Evolutionary conservation across 2,329 filamentous ascomycete genomes (phyloP).

Genomic region (Blumeria hordei): DNA sequence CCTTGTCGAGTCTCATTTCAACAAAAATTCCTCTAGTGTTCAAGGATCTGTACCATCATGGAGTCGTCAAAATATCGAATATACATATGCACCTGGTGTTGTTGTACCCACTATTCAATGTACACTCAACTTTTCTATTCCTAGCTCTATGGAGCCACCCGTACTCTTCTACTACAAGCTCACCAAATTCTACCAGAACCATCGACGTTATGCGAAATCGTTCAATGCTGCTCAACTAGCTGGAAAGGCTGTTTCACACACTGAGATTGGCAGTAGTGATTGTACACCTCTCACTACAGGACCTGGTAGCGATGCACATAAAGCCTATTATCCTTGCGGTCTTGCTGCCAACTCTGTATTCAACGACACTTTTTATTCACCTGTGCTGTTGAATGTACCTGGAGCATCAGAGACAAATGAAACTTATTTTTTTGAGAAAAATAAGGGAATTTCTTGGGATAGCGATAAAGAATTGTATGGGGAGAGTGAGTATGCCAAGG

Average conservation of each 20-base stretch:
- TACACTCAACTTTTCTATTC: constrained; percentile 53
- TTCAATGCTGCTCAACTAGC: constrained; percentile 66
- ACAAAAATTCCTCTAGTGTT: constrained; percentile 19
- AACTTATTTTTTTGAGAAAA: constrained; percentile 49
- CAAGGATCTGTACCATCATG: constrained; percentile 9
- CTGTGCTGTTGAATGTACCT: constrained; percentile 31
- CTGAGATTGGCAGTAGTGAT: constrained; percentile 38
- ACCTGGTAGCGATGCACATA: constrained; percentile 22
- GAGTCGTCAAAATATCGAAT: constrained; percentile 15
- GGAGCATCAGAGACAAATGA: constrained; percentile 15
- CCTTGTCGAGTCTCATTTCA: constrained; percentile 48
- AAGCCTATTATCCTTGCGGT: constrained; percentile 81
- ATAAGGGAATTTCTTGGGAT: constrained; percentile 55
- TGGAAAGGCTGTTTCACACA: constrained; percentile 36
- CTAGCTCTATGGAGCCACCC: constrained; percentile 54
- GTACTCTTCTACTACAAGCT: constrained; percentile 88
- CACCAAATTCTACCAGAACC: constrained; percentile 97
- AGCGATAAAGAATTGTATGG: constrained; percentile 66
- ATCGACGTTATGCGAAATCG: constrained; percentile 83
- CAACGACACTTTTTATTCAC: constrained; percentile 66
- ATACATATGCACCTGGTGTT: constrained; percentile 18
- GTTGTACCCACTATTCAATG: constrained; percentile 26
- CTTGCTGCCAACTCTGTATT: constrained; percentile 92
- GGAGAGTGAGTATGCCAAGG: constrained; percentile 32
- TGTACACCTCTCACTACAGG: constrained; percentile 50